Percentiles rank a stretch among this genome's conserved stretches.
Conservation (phyloP, 2,329 filamentous ascomycete genomes). For the Aspergillus caelatus region DNA sequence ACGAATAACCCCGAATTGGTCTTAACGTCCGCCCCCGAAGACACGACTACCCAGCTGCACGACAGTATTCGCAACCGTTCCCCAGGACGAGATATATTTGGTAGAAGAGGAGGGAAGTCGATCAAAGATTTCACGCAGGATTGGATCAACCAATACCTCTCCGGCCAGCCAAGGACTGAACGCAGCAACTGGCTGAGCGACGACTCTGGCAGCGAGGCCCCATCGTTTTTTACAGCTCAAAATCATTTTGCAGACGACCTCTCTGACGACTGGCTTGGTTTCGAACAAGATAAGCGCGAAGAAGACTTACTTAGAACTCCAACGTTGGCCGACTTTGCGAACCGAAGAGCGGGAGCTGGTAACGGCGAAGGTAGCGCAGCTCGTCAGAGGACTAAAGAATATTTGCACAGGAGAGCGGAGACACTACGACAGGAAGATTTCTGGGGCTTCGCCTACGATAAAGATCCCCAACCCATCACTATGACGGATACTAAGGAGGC, state of each 20-base stretch:
- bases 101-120: constrained; percentile 35
- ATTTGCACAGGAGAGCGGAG: constrained; percentile 41
- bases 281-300: constrained; percentile 42
- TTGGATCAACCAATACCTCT: constrained; percentile 84
- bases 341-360: constrained; percentile 23
- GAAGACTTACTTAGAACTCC: constrained; percentile 45
- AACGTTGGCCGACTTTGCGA: constrained; percentile 40
- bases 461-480: constrained; percentile 34
- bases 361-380: constrained; percentile 21
- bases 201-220: constrained; percentile 72
- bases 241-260: constrained; percentile 45
- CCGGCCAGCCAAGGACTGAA: constrained; percentile 69
- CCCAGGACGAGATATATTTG: constrained; percentile 26
- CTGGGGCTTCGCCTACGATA: constrained; percentile 49
- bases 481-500: constrained; percentile 38
- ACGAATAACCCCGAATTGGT: constrained; percentile 31
- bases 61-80: constrained; percentile 31
- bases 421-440: constrained; percentile 49
- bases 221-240: constrained; percentile 56
- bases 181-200: constrained; percentile 83
- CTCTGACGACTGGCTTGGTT: constrained; percentile 48
- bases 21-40: constrained; percentile 31
- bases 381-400: constrained; percentile 36
- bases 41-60: constrained; percentile 25
- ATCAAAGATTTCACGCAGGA: constrained; percentile 71